Base-by-base conservation (phyloP, 768 basidiomycete genomes). In the Panaeolus papilionaceus region DNA sequence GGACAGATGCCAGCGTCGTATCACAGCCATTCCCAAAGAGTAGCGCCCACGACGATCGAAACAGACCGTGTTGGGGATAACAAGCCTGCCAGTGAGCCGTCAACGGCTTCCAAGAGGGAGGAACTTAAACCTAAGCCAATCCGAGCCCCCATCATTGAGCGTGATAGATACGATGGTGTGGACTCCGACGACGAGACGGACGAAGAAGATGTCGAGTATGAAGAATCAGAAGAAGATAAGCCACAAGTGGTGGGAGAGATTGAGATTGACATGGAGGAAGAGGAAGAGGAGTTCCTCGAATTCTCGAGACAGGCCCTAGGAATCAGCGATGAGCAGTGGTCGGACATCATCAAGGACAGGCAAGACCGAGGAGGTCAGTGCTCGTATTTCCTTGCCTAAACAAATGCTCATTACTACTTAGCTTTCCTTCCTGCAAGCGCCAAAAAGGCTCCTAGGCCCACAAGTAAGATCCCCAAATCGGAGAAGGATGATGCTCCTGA, bases 231-330 rank as follows among this genome's bases (percentile, higher is more conserved):
- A 47, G 92, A 94, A 65, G 94, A 96, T 62, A 81, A 81, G n/a
- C 94, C 95, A 0, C 89, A 92, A 72, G 85, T 96, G 3, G 89
- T 93, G 1, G 93, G 91, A 16, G 92, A 95, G 23, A 79, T 95
- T 3, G 95, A 96, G 72, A 85, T 96, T 39, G 92, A 98, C 71
- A 97, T 99, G 95, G 88, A 83, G 0, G 91, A 94, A 72, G 98
- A 99, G 78, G 88, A 94, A 78, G 95, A 93, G 72, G 97, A 98
- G 71, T 99, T 99, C 71, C 79, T 99, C 38, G 92, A 95, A 79
- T 99, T 99, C 78, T 93, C 98, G 12, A 88, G 95, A 58, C 94
- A 98, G 72, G 88, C 93, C 4, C 81, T 99, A 40, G 98, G 98
- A 0, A 92, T 99, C 69, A 87, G 84, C 49, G 91, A 96, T 70